Evolutionary conservation across 305 asterid genomes (phyloP), one percentile per base, ranked within the genome.

Genomic region (Fraxinus platypoda): DNA sequence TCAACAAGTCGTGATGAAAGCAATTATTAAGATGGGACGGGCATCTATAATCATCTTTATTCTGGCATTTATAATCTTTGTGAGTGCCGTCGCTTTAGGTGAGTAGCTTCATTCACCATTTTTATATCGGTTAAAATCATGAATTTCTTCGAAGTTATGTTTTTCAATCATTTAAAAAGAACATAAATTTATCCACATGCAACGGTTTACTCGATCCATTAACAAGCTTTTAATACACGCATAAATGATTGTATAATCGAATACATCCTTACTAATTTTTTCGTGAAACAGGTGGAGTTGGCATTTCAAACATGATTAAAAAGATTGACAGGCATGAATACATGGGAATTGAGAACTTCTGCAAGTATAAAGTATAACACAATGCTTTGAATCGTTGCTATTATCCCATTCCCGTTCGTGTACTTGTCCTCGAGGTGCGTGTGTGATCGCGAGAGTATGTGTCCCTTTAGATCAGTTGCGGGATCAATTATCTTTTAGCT

Each of bases 61-160:
- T 62, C 87, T 95, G 34, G 89, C 99, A 19, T 92, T 87, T 90
- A 95, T 97, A 33, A 95, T 95, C 88, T 95, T 95, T 30, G 90
- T 95, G 79, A 94, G 99, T 79, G 99, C 98, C 66, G 85, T 95
- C 35, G 91, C 97, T 66, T 87, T 95, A 72, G 98, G 98, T 95
- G n/a, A 43, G 54, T 1, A 12, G n/a, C n/a, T 43, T 43, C 54
- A 43, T 43, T 43, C 54, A 43, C n/a, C n/a, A 12, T 3, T 43
- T 43, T 43, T 43, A 12, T 43, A 43, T 12, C 6, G 1, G n/a
- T 43, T 12, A 43, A 43, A 43, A 2, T 43, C 54, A 43, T 43
- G 54, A 43, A 43, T 43, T 43, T 12, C n/a, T 43, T 43, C 0
- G 54, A 1, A 12, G 6, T 43, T 43, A 0, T 43, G 54, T 43